Evolutionary conservation across 139 green algal genomes (phyloP), one percentile per base, ranked within the genome.

Genomic region (Tetratostichococcus sp.): DNA sequence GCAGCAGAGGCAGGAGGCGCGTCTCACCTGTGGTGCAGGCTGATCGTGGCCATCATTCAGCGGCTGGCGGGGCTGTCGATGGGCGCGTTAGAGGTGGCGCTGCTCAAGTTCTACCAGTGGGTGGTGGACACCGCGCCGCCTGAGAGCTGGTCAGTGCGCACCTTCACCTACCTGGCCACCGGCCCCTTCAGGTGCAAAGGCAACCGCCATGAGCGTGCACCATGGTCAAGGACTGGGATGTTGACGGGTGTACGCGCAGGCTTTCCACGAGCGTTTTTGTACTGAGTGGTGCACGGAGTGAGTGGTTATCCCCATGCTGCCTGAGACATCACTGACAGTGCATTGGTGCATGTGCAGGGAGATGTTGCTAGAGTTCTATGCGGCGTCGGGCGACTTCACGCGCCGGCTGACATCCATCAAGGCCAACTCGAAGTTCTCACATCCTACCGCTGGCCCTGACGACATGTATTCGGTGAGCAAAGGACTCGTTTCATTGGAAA

Each of bases 351-450:
- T 34, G 16, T 35, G 31, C 74, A 78, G 74, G 74, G 43, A 34
- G 4, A 31, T 69, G 16, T 28, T 97, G 86, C 78, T 97, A 31
- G 82, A 86, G 31, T 97, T 96, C 79, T 95, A 86, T 72, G 87
- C 87, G 0, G 84, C 82, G 22, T 91, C 87, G 25, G 91, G 88
- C 16, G 92, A 96, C 84, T 97, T 97, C 90, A 96, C 90, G 19
- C 85, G 91, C n/a, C 82, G 93, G 17, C 85, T 97, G 34, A 90
- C 83, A 19, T 85, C 77, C 58, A 83, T 97, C 26, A 78, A 80
- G 19, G 93, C 93, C 78, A 97, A 97, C 75, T 80, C 77, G 62
- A 97, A 97, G 84, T 97, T 97, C 71, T 86, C 75, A 26, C 80
- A 80, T 11, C 84, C 85, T 39, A 58, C 80, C 73, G 78, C 88